phyloP scores from a whole-genome alignment of 2,329 filamentous ascomycete species.

The Sordariomycetes sp. region DNA sequence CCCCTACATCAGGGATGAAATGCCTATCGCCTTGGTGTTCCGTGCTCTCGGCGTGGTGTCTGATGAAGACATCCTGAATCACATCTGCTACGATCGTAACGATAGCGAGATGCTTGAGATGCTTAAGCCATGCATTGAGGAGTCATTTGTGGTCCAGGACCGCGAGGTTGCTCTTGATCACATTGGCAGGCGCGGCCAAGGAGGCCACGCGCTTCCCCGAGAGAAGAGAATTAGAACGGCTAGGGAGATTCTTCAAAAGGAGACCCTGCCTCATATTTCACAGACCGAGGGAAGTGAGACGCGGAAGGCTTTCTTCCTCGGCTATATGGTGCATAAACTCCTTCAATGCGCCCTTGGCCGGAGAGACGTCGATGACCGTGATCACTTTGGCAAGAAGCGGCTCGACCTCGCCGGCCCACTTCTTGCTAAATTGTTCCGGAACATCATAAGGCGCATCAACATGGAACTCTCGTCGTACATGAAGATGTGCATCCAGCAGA shows the following conservation, averaged over 20 bases:
- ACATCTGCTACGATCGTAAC: conserved; percentile 90
- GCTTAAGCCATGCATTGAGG: conserved; percentile 92
- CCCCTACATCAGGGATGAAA: conserved; percentile 86
- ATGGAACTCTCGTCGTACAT: conserved; percentile 85
- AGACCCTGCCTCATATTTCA: conserved; percentile 91
- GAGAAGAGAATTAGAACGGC: conserved; percentile 89
- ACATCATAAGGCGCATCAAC: conserved; percentile 80
- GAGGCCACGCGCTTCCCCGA: conserved; percentile 49
- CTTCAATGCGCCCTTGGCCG: conserved; percentile 87
- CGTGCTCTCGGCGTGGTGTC: conserved; percentile 90
- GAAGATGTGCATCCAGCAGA: conserved; percentile 80
- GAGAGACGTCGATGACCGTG: conserved; percentile 89
- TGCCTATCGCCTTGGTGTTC: conserved; percentile 92
- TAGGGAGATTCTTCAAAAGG: conserved; percentile 90
- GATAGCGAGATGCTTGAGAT: conserved; percentile 97
- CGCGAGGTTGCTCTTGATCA: conserved; percentile 88
- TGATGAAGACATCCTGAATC: conserved; percentile 94
- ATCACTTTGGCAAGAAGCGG: conserved; percentile 98
- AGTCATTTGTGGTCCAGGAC: conserved; percentile 92
- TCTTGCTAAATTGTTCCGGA: conserved; percentile 90
- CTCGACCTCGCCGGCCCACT: conserved; percentile 89
- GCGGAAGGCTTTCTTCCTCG: conserved; percentile 92
- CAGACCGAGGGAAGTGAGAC: conserved; percentile 92
- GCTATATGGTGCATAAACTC: conserved; percentile 96
- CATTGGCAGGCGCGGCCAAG: conserved; percentile 82